phyloP scores from a whole-genome alignment of 208 protist genomes.

The Leishmania gerbilli region DNA sequence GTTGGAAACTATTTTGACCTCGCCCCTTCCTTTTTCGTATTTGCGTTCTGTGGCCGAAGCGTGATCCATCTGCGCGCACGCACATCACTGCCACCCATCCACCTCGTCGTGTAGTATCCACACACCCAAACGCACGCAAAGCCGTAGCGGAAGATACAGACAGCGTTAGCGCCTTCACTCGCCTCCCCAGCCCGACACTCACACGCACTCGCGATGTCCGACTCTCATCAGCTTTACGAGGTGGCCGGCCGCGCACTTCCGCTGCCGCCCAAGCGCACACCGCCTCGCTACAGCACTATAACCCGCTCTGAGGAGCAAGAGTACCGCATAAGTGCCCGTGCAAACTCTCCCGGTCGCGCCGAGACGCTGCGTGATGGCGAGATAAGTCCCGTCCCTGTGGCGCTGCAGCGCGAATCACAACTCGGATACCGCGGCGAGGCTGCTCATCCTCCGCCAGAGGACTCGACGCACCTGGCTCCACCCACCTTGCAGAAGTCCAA shows the following conservation, averaged over 20 bases:
- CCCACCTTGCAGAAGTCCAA: conserved; percentile 1
- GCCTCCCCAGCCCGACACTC: not conserved
- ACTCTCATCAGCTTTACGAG: conserved; percentile 44
- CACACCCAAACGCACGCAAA: not conserved
- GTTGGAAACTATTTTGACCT: not conserved
- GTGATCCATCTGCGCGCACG: not conserved
- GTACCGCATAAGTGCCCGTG: conserved; percentile 10
- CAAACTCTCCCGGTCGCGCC: conserved; percentile 9
- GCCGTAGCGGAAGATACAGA: not conserved
- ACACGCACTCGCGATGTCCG: conserved; percentile 38
- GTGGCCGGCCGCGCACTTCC: conserved; percentile 55
- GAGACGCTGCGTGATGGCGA: conserved; percentile 19
- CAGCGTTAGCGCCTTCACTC: not conserved
- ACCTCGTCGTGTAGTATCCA: not conserved
- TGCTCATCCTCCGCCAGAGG: not conserved
- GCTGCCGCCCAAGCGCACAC: conserved; percentile 52
- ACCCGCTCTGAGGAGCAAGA: conserved; percentile 48
- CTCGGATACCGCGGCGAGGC: conserved; percentile 15
- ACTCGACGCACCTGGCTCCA: not conserved
- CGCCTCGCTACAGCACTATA: conserved; percentile 48
- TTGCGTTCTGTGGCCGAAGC: not conserved
- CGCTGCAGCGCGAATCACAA: conserved; percentile 24
- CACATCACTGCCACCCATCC: not conserved
- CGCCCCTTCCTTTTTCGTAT: not conserved
- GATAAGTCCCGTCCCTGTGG: conserved; percentile 10